Evolutionary conservation across 2,329 filamentous ascomycete genomes (phyloP).

Genomic region (Leptographium wingfieldii): DNA sequence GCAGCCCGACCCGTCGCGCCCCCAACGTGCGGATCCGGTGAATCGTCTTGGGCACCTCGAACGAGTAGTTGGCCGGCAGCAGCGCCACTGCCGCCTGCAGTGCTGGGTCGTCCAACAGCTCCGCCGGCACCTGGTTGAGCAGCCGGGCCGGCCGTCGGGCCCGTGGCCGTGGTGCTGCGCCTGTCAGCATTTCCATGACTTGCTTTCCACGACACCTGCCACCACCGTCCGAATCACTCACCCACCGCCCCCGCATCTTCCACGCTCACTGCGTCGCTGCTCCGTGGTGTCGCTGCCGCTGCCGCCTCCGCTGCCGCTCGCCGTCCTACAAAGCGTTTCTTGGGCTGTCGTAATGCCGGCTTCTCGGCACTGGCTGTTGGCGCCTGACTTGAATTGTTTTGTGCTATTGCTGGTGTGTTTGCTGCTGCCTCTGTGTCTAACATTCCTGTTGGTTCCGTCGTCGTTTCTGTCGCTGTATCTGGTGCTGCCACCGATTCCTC

Average conservation of each 20-base stretch:
- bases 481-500: too few relatives aligned
- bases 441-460: too few relatives aligned
- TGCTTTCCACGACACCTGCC: not conserved
- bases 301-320: slow-evolving; percentile 55
- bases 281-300: slow-evolving; percentile 12
- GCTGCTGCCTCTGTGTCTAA: not conserved
- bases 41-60: slow-evolving; percentile 97
- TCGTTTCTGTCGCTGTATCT: too few relatives aligned
- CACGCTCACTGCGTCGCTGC: slow-evolving; percentile 12
- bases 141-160: slow-evolving; percentile 57
- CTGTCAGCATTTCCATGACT: not conserved
- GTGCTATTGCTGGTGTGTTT: not conserved
- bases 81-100: slow-evolving; percentile 80
- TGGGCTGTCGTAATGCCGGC: slow-evolving; percentile 53
- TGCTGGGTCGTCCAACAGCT: slow-evolving; percentile 72
- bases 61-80: slow-evolving; percentile 91
- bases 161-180: slow-evolving; percentile 51
- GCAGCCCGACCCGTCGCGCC: slow-evolving; percentile 77
- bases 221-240: not conserved
- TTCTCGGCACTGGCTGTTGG: not conserved
- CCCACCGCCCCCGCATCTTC: slow-evolving; percentile 51
- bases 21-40: slow-evolving; percentile 74
- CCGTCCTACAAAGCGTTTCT: slow-evolving; percentile 82
- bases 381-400: not conserved
- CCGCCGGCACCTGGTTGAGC: slow-evolving; percentile 80